Percentiles rank a stretch among this genome's conserved stretches.
Evolutionary conservation across 179 eudicot genomes (phyloP).

Genomic region (Spergularia azorica): DNA sequence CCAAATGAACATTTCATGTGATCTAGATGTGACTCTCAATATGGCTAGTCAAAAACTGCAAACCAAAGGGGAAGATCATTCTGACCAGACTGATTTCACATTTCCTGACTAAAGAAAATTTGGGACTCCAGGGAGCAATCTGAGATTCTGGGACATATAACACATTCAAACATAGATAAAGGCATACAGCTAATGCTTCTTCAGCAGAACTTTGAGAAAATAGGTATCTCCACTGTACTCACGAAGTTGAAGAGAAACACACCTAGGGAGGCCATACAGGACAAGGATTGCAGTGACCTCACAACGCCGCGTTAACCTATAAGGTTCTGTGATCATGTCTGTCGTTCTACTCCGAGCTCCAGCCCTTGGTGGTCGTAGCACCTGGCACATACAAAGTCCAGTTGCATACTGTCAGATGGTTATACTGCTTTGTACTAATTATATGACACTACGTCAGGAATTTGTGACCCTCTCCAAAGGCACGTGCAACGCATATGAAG

Average conservation of each 20-base stretch:
- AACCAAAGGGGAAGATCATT: too few species aligned
- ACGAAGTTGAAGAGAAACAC: slow-evolving; percentile 18
- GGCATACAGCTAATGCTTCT: not conserved
- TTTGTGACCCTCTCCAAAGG: not conserved
- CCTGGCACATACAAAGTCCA: slow-evolving; percentile 31
- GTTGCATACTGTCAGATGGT: not conserved
- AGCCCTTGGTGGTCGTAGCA: slow-evolving; percentile 61
- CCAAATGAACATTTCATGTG: too few species aligned
- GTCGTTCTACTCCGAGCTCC: slow-evolving; percentile 59
- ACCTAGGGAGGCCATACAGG: slow-evolving; percentile 93
- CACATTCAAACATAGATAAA: not conserved
- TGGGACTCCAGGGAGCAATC: not conserved
- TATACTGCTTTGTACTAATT: not conserved
- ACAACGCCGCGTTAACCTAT: slow-evolving; percentile 76
- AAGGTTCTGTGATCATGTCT: slow-evolving; percentile 78
- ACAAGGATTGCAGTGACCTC: slow-evolving; percentile 93
- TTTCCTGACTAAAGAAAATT: not conserved
- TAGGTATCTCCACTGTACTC: not conserved
- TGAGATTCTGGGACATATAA: not conserved
- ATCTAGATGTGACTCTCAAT: too few species aligned
- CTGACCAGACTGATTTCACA: too few species aligned
- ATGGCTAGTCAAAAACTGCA: too few species aligned
- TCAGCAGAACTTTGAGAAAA: not conserved
- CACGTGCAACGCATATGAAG: not conserved
- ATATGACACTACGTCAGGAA: not conserved